Evolutionary conservation across 2,329 filamentous ascomycete genomes (phyloP), one percentile per base, ranked within the genome.

Genomic region (Trichoderma simmonsii): DNA sequence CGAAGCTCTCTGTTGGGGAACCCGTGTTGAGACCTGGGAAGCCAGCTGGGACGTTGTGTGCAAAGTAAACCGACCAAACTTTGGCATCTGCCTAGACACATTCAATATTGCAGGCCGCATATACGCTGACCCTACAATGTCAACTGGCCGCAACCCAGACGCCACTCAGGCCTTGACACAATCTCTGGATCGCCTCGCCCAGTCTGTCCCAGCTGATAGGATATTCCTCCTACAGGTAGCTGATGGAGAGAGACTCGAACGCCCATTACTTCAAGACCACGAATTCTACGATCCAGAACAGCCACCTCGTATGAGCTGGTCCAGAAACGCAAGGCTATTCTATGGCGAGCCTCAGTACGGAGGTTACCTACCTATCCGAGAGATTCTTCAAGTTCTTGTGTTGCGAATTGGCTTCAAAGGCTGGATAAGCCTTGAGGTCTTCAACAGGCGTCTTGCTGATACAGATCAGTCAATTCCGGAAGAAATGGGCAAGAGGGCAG

Each of bases 191-290:
- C 82, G 86, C 5, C 81, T 94, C 4, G 80, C 89, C 0, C 75
- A 82, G 3, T 82, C 82, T 0, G 82, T 94, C 8, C 88, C 93
- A 73, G 83, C 88, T 2, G 79, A 82, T 54, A 93, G 92, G 78
- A 85, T 95, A 0, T 93, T 94, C 76, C 93, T 92, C 76, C 84
- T 95, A 1, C 93, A 95, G 78, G 86, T 94, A 8, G 92, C 92
- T 7, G 92, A 95, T 77, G 93, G 89, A 1, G 91, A 93, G 79
- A 84, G 86, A 5, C 83, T 94, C 4, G 76, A 79, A 0, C 76
- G 81, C 12, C 92, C 92, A 0, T 79, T 95, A 82, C 90, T 57
- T 79, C 87, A 85, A 6, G 81, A 78, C 0, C 81, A 83, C 64
- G 73, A 77, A 1, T 82, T 81, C 48, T 81, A 82, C 72, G 73